Evolutionary conservation across 345 rosid genomes (phyloP).

Genomic region (Orychophragmus violaceus): DNA sequence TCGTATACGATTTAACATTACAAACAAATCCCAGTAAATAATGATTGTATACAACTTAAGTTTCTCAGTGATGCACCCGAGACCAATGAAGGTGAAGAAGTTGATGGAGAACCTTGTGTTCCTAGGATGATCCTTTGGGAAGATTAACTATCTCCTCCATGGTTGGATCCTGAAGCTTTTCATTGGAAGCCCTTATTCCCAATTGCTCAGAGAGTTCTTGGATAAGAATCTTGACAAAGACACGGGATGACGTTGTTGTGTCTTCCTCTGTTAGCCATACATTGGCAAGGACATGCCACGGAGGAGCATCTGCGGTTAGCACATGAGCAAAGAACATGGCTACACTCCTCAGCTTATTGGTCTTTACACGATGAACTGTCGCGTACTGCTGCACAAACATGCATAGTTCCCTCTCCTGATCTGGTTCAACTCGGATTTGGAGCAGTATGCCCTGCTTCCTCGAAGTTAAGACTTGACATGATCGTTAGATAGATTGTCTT

Average conservation of each 20-base stretch:
- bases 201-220: constrained; percentile 62
- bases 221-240: constrained; percentile 65
- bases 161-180: constrained; percentile 49
- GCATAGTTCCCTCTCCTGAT: constrained; percentile 48
- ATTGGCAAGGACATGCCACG: constrained; percentile 60
- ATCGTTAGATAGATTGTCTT: constrained; percentile 74
- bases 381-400: constrained; percentile 67
- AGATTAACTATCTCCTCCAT: constrained; percentile 60
- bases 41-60: too few species aligned
- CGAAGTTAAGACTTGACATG: constrained; percentile 81
- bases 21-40: too few species aligned
- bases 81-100: constrained; percentile 70
- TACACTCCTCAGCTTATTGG: constrained; percentile 53
- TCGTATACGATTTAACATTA: background rate
- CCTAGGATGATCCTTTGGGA: constrained; percentile 59
- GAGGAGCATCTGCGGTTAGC: constrained; percentile 55
- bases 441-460: constrained; percentile 80
- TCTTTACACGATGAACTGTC: constrained; percentile 61
- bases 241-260: constrained; percentile 63
- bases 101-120: constrained; percentile 59
- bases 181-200: constrained; percentile 49
- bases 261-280: constrained; percentile 63
- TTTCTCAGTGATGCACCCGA: constrained; percentile 63
- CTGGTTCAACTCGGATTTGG: constrained; percentile 71
- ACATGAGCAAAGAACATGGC: constrained; percentile 73